Evolutionary conservation across 768 basidiomycete species (phyloP).

Genomic region (Royoungia palumana): DNA sequence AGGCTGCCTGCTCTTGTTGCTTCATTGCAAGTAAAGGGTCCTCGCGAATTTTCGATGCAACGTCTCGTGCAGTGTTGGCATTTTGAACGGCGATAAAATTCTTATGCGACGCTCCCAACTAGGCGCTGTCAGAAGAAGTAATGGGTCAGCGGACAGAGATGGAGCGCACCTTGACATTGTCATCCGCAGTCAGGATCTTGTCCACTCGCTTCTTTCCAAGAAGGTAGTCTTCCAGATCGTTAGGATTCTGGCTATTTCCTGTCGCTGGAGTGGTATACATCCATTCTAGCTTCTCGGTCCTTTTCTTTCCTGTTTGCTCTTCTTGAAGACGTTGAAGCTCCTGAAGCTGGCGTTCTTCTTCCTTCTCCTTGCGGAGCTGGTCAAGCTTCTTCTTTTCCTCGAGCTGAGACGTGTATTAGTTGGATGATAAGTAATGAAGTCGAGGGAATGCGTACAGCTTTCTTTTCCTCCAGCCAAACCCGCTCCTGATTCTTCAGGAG

Average conservation of each 20-base stretch:
- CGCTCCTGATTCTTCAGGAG: slow-evolving; percentile 97
- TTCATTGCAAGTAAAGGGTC: slow-evolving; percentile 98
- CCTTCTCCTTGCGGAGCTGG: slow-evolving; percentile 95
- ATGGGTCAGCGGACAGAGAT: neutral
- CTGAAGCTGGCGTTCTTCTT: slow-evolving; percentile 94
- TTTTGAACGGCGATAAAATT: slow-evolving; percentile 94
- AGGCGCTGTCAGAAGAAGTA: slow-evolving; percentile 7
- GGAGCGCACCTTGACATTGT: slow-evolving; percentile 74
- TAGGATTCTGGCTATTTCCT: slow-evolving; percentile 80
- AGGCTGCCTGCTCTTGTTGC: slow-evolving; percentile 93
- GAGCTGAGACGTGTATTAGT: slow-evolving; percentile 50
- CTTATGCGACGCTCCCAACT: slow-evolving; percentile 86
- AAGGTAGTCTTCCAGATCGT: slow-evolving; percentile 94
- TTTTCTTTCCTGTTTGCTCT: slow-evolving; percentile 91
- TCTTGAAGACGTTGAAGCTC: slow-evolving; percentile 96
- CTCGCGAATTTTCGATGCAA: slow-evolving; percentile 91
- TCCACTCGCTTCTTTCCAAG: slow-evolving; percentile 98
- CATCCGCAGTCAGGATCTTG: slow-evolving; percentile 88
- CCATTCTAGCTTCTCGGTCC: slow-evolving; percentile 95
- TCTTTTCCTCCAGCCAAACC: slow-evolving; percentile 99
- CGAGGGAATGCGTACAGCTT: slow-evolving; percentile 60
- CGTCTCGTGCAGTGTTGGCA: slow-evolving; percentile 85
- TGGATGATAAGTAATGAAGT: neutral
- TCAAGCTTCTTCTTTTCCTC: slow-evolving; percentile 99
- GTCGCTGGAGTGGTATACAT: slow-evolving; percentile 98